Base-by-base conservation (phyloP, 768 basidiomycete genomes). In the Mycena venus region DNA sequence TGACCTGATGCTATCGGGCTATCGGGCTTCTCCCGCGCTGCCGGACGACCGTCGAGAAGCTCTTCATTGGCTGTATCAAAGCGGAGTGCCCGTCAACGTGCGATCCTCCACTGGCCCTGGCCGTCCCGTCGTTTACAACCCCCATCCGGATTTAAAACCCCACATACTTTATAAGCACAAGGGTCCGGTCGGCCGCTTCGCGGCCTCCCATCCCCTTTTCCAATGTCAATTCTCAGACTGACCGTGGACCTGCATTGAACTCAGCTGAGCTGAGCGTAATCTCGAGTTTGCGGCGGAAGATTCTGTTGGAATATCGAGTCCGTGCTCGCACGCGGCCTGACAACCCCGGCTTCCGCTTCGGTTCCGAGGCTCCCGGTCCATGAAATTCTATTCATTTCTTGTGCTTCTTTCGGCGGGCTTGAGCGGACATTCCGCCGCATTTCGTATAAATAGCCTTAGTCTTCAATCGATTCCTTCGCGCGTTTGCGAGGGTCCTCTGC, bases 1-100 rank as follows among this genome's bases (percentile, higher is more conserved):
- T 55, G 53, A 55, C 53, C 53, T 55, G 53, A 55, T 55, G 53
- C 53, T 55, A 55, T 55, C 53, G 53, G 53, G 53, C 53, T 55
- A 55, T 55, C 53, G 53, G 53, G 53, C 53, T 55, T 55, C 53
- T 55, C 53, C 53, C 53, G 27, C 53, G 53, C 53, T 55, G 53
- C 53, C 53, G 53, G 53, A 31, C 53, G 53, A 55, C 53, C 53
- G 29, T 27, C 53, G 53, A 55, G 53, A 44, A 44, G 42, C 42
- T 44, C 42, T 44, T 44, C 42, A 44, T 44, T 55, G 53, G 53
- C 53, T 55, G 53, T 55, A 55, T 55, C 53, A 55, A 55, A 55
- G 53, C 53, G 53, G 53, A 55, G 53, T 55, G 53, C 53, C 53
- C 53, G 27, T 55, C 53, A 31, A 51, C 49, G 49, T 51, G 49